phyloP scores from a whole-genome alignment of 2,329 filamentous ascomycete species.

The Xylariaceae sp. region DNA sequence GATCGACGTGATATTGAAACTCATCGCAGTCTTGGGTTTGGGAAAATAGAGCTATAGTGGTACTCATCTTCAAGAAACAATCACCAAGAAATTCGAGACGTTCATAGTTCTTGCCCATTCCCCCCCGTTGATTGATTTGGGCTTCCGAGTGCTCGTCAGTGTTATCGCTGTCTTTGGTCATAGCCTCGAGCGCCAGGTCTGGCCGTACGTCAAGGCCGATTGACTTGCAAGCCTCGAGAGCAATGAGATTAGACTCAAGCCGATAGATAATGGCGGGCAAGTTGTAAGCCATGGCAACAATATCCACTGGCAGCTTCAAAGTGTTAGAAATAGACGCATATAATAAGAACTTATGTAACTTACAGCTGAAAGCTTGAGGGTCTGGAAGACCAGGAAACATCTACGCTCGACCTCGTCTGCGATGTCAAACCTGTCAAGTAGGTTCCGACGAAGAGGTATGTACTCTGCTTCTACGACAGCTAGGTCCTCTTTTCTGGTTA shows the following conservation, averaged over 20 bases:
- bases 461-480: slow-evolving; percentile 80
- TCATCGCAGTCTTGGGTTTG: slow-evolving; percentile 80
- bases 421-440: slow-evolving; percentile 72
- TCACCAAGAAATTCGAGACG: slow-evolving; percentile 93
- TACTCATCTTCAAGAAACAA: slow-evolving; percentile 94
- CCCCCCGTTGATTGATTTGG: slow-evolving; percentile 76
- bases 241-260: slow-evolving; percentile 81
- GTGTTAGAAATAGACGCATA: slow-evolving; percentile 30
- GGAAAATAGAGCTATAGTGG: slow-evolving; percentile 84
- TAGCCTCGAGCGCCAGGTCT: slow-evolving; percentile 79
- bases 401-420: slow-evolving; percentile 54
- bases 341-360: slow-evolving; percentile 44
- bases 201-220: slow-evolving; percentile 71
- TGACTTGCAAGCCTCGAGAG: slow-evolving; percentile 73
- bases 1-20: slow-evolving; percentile 85
- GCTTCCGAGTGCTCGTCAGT: slow-evolving; percentile 73
- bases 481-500: slow-evolving; percentile 70
- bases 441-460: slow-evolving; percentile 79
- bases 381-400: slow-evolving; percentile 78
- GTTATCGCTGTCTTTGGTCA: slow-evolving; percentile 93
- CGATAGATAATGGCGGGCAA: slow-evolving; percentile 87
- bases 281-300: slow-evolving; percentile 76
- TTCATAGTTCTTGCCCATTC: slow-evolving; percentile 96
- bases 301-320: slow-evolving; percentile 66
- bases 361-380: slow-evolving; percentile 77